These are phyloP conservation scores for Ascocoryne sarcoides DNA, from an alignment of 2,329 filamentous ascomycete genomes.

Conservation along the genomic window DNA sequence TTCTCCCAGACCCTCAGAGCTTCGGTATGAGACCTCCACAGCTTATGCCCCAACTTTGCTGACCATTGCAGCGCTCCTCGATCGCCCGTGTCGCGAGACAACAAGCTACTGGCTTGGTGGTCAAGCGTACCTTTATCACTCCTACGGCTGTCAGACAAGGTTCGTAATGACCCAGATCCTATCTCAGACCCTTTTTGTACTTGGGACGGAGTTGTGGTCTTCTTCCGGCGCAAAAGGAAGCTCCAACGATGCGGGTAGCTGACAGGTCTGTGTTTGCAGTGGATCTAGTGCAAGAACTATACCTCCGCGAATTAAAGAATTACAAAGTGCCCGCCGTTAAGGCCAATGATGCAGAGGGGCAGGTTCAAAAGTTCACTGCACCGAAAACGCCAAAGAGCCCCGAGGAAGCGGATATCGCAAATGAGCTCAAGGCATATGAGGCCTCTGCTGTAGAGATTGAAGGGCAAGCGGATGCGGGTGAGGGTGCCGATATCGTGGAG, in stretches of 20 bases:
- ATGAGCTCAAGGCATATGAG: conserved; percentile 91
- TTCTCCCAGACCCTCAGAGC: conserved; percentile 29
- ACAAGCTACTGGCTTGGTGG: conserved; percentile 23
- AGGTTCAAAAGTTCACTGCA: conserved; percentile 78
- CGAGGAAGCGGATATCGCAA: conserved; percentile 88
- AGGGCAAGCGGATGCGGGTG: conserved; percentile 61
- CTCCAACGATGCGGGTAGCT: too few species aligned
- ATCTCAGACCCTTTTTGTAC: too few species aligned
- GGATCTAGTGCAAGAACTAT: conserved; percentile 96
- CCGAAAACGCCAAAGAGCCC: conserved; percentile 80
- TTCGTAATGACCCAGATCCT: too few species aligned
- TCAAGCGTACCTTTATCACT: conserved; percentile 29
- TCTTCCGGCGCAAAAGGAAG: too few species aligned
- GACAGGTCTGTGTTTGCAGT: conserved; percentile 56
- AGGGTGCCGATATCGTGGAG: conserved; percentile 42
- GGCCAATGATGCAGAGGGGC: conserved; percentile 76
- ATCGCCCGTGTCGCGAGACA: conserved; percentile 28
- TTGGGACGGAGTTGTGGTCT: too few species aligned
- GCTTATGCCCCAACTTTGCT: conserved; percentile 13
- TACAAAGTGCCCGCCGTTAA: conserved; percentile 86
- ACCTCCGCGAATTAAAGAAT: conserved; percentile 89
- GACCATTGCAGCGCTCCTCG: conserved; percentile 27
- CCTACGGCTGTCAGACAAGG: conserved; percentile 29
- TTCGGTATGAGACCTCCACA: conserved; percentile 25
- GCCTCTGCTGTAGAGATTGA: conserved; percentile 91